Evolutionary conservation across 148 eudicot species (phyloP), one percentile per base, ranked within the genome.

Genomic region (Hydrangea macrophylla): DNA sequence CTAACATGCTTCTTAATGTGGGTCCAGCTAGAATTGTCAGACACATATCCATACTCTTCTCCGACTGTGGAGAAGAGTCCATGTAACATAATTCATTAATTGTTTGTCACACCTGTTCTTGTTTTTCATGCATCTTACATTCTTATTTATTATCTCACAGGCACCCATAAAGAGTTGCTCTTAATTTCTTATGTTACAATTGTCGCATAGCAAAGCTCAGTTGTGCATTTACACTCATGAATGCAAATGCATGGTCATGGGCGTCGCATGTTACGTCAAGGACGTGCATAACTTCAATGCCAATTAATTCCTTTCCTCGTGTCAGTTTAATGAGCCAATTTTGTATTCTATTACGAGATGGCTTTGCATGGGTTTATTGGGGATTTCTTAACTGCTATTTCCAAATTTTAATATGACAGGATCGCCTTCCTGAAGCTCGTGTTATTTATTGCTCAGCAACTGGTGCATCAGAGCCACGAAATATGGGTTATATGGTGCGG

Each of bases 401-500:
- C 68, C 40, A 40, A 26, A 50, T 44, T 69, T 56, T 67, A 73
- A 27, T 53, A 36, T 61, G 57, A 70, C 88, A 95, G 99, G 96
- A 82, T 44, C 80, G 81, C 58, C 99, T 95, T 82, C 96, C 97
- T 77, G 88, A 95, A 79, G 97, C 96, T 61, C 97, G 99, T 69
- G 92, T 95, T 68, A 80, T 95, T 74, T 95, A 95, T 67, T 95
- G 97, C 73, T 95, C 99, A 55, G 99, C 99, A 61, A 95, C 99
- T 72, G 99, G 99, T 72, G 99, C 99, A 65, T 85, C 99, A 51
- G 99, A 95, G 79, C 99, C 99, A 26, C 92, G 97, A 8, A 95
- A 95, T 76, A 73, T 95, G 94, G 99, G 96, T 42, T 95, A 95
- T 75, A 95, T 95, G 99, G 92, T 89, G 75, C 96, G 99, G 42